Conservation (phyloP, 2,329 filamentous ascomycete species). For the Laburnicola sp. region DNA sequence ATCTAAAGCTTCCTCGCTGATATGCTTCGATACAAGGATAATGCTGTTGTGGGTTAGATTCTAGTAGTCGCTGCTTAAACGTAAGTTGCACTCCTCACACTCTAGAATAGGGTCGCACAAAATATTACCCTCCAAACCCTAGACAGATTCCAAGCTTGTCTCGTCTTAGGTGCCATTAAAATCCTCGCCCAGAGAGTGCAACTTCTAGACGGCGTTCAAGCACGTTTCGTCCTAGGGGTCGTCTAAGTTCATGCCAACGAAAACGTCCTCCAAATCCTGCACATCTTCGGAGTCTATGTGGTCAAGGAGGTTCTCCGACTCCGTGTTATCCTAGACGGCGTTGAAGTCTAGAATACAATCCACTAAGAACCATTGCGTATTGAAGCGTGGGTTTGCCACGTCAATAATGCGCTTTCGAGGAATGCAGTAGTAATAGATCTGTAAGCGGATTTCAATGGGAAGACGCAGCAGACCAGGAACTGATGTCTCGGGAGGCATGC, state of each 20-base stretch:
- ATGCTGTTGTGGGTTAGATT: slow-evolving; percentile 1
- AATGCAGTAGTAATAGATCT: background rate
- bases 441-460: background rate
- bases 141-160: background rate
- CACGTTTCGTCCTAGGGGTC: too few species aligned
- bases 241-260: background rate
- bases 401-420: background rate
- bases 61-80: background rate
- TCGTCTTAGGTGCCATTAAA: too few species aligned
- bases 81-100: background rate
- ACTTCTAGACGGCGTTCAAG: too few species aligned
- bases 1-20: slow-evolving; percentile 8
- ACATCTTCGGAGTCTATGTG: background rate
- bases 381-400: background rate
- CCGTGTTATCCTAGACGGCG: too few species aligned
- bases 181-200: too few species aligned
- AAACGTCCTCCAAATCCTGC: background rate
- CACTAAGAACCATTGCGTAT: too few species aligned
- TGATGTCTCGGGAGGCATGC: too few species aligned
- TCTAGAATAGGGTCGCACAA: background rate
- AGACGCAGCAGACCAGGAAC: background rate
- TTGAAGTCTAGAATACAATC: too few species aligned
- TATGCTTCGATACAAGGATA: slow-evolving; percentile 5
- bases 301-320: too few species aligned
- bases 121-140: background rate